A percentile compares a stretch with the other conserved stretches of the same genome.
phyloP scores from a whole-genome alignment of 441 rosid species.

The Mallotus japonicus region DNA sequence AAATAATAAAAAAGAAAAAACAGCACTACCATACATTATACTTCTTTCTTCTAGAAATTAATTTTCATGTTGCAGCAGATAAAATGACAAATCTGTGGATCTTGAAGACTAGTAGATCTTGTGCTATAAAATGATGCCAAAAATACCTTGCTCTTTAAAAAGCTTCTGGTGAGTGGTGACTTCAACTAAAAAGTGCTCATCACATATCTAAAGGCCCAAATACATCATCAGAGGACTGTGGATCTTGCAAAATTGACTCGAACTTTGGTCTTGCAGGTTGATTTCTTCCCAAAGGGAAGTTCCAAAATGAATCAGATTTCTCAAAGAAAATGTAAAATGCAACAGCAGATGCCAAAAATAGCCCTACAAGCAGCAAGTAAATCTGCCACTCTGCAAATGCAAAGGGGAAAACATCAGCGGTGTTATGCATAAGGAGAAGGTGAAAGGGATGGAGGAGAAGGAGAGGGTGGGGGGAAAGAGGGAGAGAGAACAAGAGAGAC shows the following conservation, averaged over 20 bases:
- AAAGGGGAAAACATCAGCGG: slow-evolving; percentile 9
- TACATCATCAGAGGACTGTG: slow-evolving; percentile 59
- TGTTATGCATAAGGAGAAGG: neutral
- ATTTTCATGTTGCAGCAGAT: neutral
- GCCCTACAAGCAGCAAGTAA: slow-evolving; percentile 61
- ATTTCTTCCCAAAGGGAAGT: slow-evolving; percentile 54
- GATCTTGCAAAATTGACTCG: slow-evolving; percentile 53
- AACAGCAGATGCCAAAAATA: slow-evolving; percentile 80
- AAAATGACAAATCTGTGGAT: neutral
- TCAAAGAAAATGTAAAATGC: slow-evolving; percentile 76
- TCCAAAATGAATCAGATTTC: slow-evolving; percentile 91
- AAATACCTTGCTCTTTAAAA: neutral
- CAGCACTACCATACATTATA: neutral
- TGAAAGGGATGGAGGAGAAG: too few species aligned
- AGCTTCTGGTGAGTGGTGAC: neutral
- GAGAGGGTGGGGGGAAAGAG: too few species aligned
- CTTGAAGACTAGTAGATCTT: neutral
- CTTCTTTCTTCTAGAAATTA: neutral
- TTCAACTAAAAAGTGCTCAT: slow-evolving; percentile 26
- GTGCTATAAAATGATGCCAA: neutral
- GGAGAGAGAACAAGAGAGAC: slow-evolving; percentile 31
- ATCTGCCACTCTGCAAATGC: slow-evolving; percentile 88
- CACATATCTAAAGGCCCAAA: slow-evolving; percentile 67
- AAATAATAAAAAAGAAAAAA: neutral
- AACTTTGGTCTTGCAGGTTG: slow-evolving; percentile 58